A percentile compares a stretch with the other conserved stretches of the same genome.
Evolutionary conservation across 106 monocot species (phyloP).

Genomic region (Vanilla planifolia): DNA sequence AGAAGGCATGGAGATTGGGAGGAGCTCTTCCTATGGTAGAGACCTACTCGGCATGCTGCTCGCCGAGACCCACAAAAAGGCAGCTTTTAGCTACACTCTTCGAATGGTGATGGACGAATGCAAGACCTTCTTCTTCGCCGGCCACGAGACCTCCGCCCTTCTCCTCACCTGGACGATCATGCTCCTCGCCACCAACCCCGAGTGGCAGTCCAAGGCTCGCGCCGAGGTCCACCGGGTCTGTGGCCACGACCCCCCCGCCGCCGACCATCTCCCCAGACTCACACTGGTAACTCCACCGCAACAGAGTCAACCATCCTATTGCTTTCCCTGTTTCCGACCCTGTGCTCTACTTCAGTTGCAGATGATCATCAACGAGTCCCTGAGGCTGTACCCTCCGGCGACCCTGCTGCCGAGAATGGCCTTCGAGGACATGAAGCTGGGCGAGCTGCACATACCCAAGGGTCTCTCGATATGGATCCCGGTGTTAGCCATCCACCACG

Average conservation of each 20-base stretch:
- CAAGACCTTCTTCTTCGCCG: slow-evolving; percentile 97
- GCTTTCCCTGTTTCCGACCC: background rate
- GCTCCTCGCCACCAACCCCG: slow-evolving; percentile 82
- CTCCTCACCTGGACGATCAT: slow-evolving; percentile 90
- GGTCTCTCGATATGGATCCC: slow-evolving; percentile 94
- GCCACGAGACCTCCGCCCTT: slow-evolving; percentile 83
- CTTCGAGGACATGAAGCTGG: slow-evolving; percentile 78
- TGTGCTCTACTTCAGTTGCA: slow-evolving; percentile 44
- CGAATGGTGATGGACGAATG: slow-evolving; percentile 85
- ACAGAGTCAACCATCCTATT: background rate
- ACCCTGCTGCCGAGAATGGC: slow-evolving; percentile 75
- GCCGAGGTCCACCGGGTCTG: slow-evolving; percentile 53
- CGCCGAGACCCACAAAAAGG: slow-evolving; percentile 44
- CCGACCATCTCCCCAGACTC: slow-evolving; percentile 74
- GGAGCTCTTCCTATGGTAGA: slow-evolving; percentile 50
- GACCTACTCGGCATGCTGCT: slow-evolving; percentile 72
- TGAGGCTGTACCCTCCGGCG: slow-evolving; percentile 84
- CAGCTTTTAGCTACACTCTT: slow-evolving; percentile 31
- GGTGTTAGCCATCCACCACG: slow-evolving; percentile 82
- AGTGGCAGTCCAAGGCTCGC: slow-evolving; percentile 85
- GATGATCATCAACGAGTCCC: slow-evolving; percentile 92
- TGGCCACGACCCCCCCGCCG: slow-evolving; percentile 16
- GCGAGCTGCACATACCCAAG: slow-evolving; percentile 71
- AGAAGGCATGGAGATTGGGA: slow-evolving; percentile 57
- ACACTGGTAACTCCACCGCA: slow-evolving; percentile 55